Percentiles rank a stretch among this genome's conserved stretches.
Evolutionary conservation across 208 protist species (phyloP).

Genomic region (Trichomonas gallinae): DNA sequence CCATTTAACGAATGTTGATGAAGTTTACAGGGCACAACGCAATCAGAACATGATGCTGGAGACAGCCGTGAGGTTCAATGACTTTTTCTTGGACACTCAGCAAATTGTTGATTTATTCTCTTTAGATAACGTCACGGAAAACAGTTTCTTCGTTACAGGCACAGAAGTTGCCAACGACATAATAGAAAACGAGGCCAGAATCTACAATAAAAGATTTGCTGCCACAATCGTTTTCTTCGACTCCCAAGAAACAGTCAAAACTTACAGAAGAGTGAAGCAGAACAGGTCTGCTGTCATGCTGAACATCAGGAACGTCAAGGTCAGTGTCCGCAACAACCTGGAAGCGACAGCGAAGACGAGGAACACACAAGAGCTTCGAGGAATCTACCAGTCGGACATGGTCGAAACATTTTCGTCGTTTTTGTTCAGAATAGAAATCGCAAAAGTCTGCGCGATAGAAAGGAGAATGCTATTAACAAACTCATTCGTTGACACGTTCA

Average conservation of each 20-base stretch:
- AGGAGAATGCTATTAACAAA: neutral
- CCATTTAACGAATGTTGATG: neutral
- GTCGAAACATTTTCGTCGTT: neutral
- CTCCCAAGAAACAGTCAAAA: too few relatives aligned
- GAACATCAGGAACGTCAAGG: too few relatives aligned
- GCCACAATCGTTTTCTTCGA: neutral
- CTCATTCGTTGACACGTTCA: neutral
- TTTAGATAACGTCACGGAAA: neutral
- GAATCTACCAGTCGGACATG: neutral
- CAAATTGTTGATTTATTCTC: neutral
- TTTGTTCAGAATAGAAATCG: neutral
- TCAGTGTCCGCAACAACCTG: neutral
- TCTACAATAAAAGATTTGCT: neutral
- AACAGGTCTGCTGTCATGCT: neutral
- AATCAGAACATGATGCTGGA: neutral
- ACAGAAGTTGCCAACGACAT: neutral
- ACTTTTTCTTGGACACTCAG: neutral
- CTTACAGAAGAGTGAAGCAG: neutral
- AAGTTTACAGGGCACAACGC: neutral
- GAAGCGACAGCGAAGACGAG: neutral
- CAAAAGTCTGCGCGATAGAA: neutral
- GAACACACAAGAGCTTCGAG: neutral
- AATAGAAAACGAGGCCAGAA: neutral
- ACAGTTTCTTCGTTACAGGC: neutral
- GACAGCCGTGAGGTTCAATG: neutral